Evolutionary conservation across 805 yeast genomes (phyloP), one percentile per base, ranked within the genome.

Genomic region (Ogataea methanolica): DNA sequence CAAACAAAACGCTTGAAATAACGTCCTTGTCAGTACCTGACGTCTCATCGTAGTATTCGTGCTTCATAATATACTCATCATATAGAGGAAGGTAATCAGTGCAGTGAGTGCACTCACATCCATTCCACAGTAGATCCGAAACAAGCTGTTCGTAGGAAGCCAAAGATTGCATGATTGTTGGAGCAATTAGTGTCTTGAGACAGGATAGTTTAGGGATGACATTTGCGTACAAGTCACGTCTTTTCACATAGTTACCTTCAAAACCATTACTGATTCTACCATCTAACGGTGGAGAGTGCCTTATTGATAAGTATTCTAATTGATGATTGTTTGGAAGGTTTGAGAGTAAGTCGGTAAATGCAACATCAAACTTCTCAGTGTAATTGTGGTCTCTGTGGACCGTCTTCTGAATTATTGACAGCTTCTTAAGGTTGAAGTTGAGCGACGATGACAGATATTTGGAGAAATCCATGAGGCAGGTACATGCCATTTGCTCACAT

Each of bases 51-150:
- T 73, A 82, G 59, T 79, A 81, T 43, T 78, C 79, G 58, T 86
- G 95, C 42, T 76, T 73, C 75, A 82, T 75, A 42, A 85, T 62
- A 53, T 74, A 85, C 15, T 75, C 71, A 55, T 86, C 95, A 43
- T 82, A 70, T 11, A 75, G 53, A 0, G 75, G 74, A 22, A 85
- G 62, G 44, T 67, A 67, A 14, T 67, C 66, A 5, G 47, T 46
- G 56, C 95, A 86, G 52, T 73, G 77, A 1, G 54, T 50, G 59
- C 95, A 86, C 36, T 73, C 74, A 61, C 92, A 85, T 0, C 92
- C 92, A 59, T 85, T 85, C 91, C 92, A 86, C 22, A 86, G 62
- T 43, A 86, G 53, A 51, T 83, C 85, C 41, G 88, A 84, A 59
- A 82, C 80, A 6, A 83, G 61, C 47, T 82, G 83, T 53, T 86